A percentile compares a stretch with the other conserved stretches of the same genome.
These are phyloP conservation scores for Mycena latifolia DNA, from an alignment of 768 basidiomycete genomes.

Conservation along the genomic window DNA sequence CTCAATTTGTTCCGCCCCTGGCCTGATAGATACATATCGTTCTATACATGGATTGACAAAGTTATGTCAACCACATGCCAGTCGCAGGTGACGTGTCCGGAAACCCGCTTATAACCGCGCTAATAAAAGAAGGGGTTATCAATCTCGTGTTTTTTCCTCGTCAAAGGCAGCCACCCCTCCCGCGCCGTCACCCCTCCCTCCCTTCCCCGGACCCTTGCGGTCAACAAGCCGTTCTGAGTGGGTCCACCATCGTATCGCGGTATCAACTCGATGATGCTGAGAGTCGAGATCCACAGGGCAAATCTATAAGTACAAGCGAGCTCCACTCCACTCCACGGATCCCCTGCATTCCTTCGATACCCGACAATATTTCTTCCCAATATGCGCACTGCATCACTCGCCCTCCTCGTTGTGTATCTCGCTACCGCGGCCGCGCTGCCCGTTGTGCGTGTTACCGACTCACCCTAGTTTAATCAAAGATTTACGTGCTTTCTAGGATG, in stretches of 20 bases:
- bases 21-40: too few relatives aligned
- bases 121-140: not conserved
- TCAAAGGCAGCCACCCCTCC: not conserved
- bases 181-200: not conserved
- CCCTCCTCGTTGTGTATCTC: not conserved
- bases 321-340: not conserved
- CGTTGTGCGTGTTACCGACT: not conserved
- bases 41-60: not conserved
- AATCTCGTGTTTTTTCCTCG: not conserved
- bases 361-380: not conserved
- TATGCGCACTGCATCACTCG: constrained; percentile 1
- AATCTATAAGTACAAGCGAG: not conserved
- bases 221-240: not conserved
- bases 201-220: not conserved
- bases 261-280: constrained; percentile 1
- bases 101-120: not conserved
- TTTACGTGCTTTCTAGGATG: not conserved
- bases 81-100: not conserved
- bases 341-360: too few relatives aligned
- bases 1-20: too few relatives aligned
- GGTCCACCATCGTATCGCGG: not conserved
- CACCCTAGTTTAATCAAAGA: not conserved
- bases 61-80: not conserved
- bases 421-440: constrained; percentile 3
- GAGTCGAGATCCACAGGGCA: not conserved